Conservation (phyloP, 257 asterid species). For the Solanum tacnaense region DNA sequence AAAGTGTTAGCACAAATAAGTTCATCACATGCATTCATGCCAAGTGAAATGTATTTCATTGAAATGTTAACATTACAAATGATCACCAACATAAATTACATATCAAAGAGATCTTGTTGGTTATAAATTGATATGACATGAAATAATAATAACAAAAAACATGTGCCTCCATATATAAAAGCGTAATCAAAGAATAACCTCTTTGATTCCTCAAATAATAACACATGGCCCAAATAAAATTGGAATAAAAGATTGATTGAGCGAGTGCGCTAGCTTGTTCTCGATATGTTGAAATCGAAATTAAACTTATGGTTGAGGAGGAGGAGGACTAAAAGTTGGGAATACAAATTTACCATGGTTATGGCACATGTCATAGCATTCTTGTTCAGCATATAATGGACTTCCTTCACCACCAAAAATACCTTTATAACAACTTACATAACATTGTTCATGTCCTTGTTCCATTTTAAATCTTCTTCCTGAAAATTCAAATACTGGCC, state of each 20-base stretch:
- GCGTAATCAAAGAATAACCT: not conserved
- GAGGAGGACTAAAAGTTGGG: not conserved
- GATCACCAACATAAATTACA: not conserved
- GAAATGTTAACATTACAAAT: not conserved
- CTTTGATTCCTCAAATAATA: not conserved
- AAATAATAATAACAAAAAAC: not conserved
- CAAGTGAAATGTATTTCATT: not conserved
- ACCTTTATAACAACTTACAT: not conserved
- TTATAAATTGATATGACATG: not conserved
- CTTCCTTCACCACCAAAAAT: not conserved
- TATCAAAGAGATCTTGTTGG: not conserved
- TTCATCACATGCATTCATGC: not conserved
- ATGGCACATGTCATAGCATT: not conserved
- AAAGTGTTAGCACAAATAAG: not conserved
- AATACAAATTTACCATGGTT: not conserved
- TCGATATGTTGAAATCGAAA: not conserved
- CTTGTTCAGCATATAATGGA: conserved; percentile 1
- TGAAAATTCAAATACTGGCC: not conserved
- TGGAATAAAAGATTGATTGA: not conserved
- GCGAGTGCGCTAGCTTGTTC: not conserved
- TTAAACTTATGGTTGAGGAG: not conserved
- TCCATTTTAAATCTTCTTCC: not conserved
- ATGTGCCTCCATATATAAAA: not conserved
- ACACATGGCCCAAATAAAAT: not conserved
- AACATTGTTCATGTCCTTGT: not conserved